Base-by-base conservation (phyloP, 2,329 filamentous ascomycete species). In the Talaromyces pinophilus region DNA sequence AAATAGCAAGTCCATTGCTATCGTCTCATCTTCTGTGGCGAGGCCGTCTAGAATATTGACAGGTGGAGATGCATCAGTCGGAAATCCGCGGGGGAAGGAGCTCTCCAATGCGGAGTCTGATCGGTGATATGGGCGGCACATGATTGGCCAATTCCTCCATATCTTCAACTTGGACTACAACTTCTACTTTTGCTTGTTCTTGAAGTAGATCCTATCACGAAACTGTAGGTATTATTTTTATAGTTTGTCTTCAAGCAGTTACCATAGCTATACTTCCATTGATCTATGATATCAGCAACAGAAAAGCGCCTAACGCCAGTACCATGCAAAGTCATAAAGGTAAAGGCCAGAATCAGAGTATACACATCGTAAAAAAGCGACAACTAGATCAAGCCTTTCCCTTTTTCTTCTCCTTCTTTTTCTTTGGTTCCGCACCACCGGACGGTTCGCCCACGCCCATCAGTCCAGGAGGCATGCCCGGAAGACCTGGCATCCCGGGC, bases 381-480 rank as follows among this genome's bases (percentile, higher is more conserved):
- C 40, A 64, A 66, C 25, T 48, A 63, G 64, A 15, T 75, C 67
- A 79, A 48, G 76, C 77, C 70, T 83, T 83, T 59, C 74, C 76
- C 74, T 81, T 82, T 74, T 83, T 83, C 64, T 82, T 78, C 70
- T 84, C 82, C 73, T 84, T 82, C 68, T 78, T 80, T 73, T 79
- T 82, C 65, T 78, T 75, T 5, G 71, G 67, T 5, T 69, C 70
- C 3, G 71, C 71, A n/a, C 71, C 70, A 30, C 70, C 73, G 11
- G 74, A 72, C 22, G 73, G 62, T 59, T 75, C 75, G 17, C 82
- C 80, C 81, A 86, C 85, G 6, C 82, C 82, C 67, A 85, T 63
- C 64, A 66, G 25, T n/a, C 57, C 48, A 28, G 60, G 52, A 11
- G 65, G 61, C 52, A 63, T 63, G 1, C 65, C 60, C 2, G 65